Percentiles rank a stretch among this genome's conserved stretches.
Conservation (phyloP, 306 rosid species). For the Castanea crenata region DNA sequence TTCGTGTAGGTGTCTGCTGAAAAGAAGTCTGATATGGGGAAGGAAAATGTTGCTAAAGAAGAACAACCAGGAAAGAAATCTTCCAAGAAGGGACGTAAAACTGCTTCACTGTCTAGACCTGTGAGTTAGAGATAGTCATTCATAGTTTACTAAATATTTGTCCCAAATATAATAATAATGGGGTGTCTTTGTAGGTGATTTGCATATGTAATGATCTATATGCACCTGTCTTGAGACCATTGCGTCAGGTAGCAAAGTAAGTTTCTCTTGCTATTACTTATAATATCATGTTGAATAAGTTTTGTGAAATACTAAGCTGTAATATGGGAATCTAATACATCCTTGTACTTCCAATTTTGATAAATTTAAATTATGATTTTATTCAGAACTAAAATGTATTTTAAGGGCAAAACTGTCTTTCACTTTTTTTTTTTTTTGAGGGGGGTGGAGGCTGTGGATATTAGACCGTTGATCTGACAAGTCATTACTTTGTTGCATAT, state of each 20-base stretch:
- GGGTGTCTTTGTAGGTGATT: constrained; percentile 59
- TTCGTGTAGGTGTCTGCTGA: constrained; percentile 60
- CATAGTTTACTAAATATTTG: constrained; percentile 18
- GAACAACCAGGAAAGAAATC: constrained; percentile 47
- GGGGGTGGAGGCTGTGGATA: no score
- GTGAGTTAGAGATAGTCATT: constrained; percentile 59
- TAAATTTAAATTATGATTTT: not conserved
- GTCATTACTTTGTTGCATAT: not conserved
- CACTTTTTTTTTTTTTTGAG: not conserved
- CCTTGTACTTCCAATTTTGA: not conserved
- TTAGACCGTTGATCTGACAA: not conserved
- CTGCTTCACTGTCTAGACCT: constrained; percentile 66
- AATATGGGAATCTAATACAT: not conserved
- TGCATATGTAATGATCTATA: constrained; percentile 97
- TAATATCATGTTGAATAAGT: not conserved
- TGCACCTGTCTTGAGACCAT: constrained; percentile 87
- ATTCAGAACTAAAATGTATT: not conserved
- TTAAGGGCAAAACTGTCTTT: not conserved
- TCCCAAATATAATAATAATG: constrained; percentile 13
- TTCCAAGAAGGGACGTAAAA: constrained; percentile 59
- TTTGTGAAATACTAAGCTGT: not conserved
- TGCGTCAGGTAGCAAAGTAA: constrained; percentile 92
- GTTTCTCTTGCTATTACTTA: constrained; percentile 33
- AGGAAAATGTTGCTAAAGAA: constrained; percentile 55
- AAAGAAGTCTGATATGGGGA: constrained; percentile 58